A percentile compares a stretch with the other conserved stretches of the same genome.
Evolutionary conservation across 345 rosid genomes (phyloP).

Genomic region (Pelargonium nanum): DNA sequence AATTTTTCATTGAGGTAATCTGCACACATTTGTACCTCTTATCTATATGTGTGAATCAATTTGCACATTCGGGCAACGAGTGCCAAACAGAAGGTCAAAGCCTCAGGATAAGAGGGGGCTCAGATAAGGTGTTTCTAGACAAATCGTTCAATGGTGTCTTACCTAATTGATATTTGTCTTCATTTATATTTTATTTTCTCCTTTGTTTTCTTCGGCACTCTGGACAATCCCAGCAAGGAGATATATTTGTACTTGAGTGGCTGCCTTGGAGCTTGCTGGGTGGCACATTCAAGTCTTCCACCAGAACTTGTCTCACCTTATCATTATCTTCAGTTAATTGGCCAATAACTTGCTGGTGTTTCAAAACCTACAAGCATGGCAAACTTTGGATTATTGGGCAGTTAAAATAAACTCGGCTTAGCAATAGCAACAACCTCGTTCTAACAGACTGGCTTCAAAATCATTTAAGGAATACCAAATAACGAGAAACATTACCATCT

Average conservation of each 20-base stretch:
- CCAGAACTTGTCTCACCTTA: conserved; percentile 56
- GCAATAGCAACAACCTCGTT: neutral
- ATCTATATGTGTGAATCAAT: too few species aligned
- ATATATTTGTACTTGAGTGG: conserved; percentile 18
- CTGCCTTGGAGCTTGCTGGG: conserved; percentile 46
- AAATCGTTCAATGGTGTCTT: too few species aligned
- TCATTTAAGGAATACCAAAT: neutral
- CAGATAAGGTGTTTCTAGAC: too few species aligned
- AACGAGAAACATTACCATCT: conserved; percentile 50
- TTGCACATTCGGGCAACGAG: too few species aligned
- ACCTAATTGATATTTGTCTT: too few species aligned
- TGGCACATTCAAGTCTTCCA: conserved; percentile 74
- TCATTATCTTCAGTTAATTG: conserved; percentile 70
- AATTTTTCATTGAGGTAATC: too few species aligned
- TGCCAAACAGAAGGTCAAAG: too few species aligned
- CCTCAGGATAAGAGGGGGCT: too few species aligned
- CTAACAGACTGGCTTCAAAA: conserved; percentile 1
- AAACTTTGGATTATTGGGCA: neutral
- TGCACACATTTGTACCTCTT: too few species aligned
- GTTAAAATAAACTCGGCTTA: neutral
- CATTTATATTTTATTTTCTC: conserved; percentile 27
- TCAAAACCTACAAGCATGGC: conserved; percentile 38
- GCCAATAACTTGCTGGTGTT: conserved; percentile 70
- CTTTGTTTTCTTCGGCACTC: conserved; percentile 88
- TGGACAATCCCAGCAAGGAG: conserved; percentile 60